Base-by-base conservation (phyloP, 2,329 filamentous ascomycete genomes). In the Fusarium sp. region DNA sequence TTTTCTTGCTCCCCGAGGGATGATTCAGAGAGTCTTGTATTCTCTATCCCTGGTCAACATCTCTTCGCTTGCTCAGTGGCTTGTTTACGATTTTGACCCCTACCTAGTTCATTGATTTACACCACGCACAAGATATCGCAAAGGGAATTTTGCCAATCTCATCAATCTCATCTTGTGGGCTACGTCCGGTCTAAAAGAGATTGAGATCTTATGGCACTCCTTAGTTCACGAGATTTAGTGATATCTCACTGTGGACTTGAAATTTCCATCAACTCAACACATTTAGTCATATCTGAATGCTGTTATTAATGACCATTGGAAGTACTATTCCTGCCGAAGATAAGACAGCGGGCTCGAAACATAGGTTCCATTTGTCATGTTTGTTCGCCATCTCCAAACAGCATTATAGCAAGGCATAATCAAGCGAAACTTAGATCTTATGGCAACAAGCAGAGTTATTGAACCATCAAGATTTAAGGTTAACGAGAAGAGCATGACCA, bases 21-120 rank as follows among this genome's bases (percentile, higher is more conserved):
- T 34, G 18, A 58, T 34, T 42, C 20, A 24, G 15, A 24, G 8
- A 22, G 45, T 34, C 54, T 74, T 62, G 36, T 38, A 50, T 57
- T 61, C 51, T 22, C 36, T 57, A 26, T 22, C 30, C 61, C 70
- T 24, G 48, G 61, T 52, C 44, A 44, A 56, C 24, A 66, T 73
- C 39, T 30, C 48, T 32, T 71, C 48, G 56, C 56, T 65, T 52
- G 58, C 39, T 28, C 26, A 59, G 52, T 68, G 61, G 66, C 67
- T 68, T 62, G 45, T 57, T 60, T 58, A 59, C 62, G 39, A 52
- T 36, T 39, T 48, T 48, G 42, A 62, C 55, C 71, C 58, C 63
- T 47, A 72, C 26, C 45, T 48, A 48, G 59, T 72, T 57, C 69
- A 75, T 74, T 74, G 72, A 74, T 75, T 74, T 74, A 74, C 57